Evolutionary conservation across 2,329 filamentous ascomycete species (phyloP), one percentile per base, ranked within the genome.

Genomic region (Diaporthe sp.): DNA sequence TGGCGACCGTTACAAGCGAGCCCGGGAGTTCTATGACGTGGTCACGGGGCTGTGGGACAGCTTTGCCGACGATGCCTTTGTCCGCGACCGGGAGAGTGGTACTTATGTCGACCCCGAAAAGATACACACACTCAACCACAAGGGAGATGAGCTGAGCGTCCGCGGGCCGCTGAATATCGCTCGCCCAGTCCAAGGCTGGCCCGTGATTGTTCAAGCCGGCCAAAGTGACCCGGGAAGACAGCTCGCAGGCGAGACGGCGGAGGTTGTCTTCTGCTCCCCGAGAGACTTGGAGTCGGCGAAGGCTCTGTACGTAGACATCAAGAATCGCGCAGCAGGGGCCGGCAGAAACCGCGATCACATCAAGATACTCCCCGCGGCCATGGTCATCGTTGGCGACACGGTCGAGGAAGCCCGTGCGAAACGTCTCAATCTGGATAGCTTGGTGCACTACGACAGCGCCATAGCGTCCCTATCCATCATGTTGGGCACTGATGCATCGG

Each of bases 61-160:
- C 76, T 89, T 90, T 76, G 88, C 87, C 0, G 88, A 90, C 64
- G 88, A 90, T 77, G 88, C 89, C 0, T 89, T 90, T 71, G 77
- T 86, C 5, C 84, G 87, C 2, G 84, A 90, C 76, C 80, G 80
- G 4, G 84, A 87, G 75, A 86, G 80, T 6, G 88, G 88, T 0
- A 80, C 86, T 17, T 90, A 81, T 77, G 83, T 89, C 47, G 85
- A 90, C 67, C 88, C 88, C 0, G 85, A 85, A 5, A 89, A 86
- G 77, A 82, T 90, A 75, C 89, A 90, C 76, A 84, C 86, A 0
- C 80, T 90, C 25, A 83, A 90, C 76, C 88, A 90, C 78, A 81
- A 82, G 42, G 88, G 88, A 0, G 84, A 87, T 4, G 82, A 85
- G 40, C 80, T 89, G 35, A 82, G 85, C 69, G 86, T 89, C 1